Base-by-base conservation (phyloP, 2,329 filamentous ascomycete genomes). In the Aspergillus hiratsukae region DNA sequence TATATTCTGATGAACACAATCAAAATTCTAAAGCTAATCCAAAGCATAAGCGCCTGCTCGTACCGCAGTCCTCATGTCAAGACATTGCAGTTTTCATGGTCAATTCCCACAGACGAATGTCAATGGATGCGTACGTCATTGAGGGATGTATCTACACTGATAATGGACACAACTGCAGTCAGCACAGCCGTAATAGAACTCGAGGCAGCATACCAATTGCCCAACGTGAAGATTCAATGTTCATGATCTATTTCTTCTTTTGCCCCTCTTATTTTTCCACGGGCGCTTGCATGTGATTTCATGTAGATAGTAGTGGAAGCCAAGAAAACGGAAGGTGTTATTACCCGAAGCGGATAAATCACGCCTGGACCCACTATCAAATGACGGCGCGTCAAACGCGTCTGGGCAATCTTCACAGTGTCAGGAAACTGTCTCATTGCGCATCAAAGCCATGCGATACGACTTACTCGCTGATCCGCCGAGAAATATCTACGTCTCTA, bases 331-430 rank as follows among this genome's bases (percentile, higher is more conserved):
- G 43, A 46, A 41, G 45, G 48, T 35, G 17, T 40, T 25, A 55
- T 56, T 54, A 35, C 58, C 55, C 23, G 49, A 63, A 62, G 49
- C 14, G 56, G 64, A 49, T 58, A 60, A 56, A 65, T 59, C 58
- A 59, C 50, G 46, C 31, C 48, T 11, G 52, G 17, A 54, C 60
- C 61, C 52, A 56, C 53, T 46, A 46, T 56, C 35, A 51, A 27
- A 11, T 8, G 25, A 49, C 49, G 52, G 53, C 63, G 61, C 61
- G 63, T 62, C 58, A 50, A 64, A 54, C 64, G 61, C 61, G 63
- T 65, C 59, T 50, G 27, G n/a, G 43, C 23, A 25, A 23, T 23
- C 9, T 46, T 46, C 19, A 4, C 43, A 7, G 11, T 46, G 14
- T 23, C 43, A 46, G 40, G 40, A 43, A 19, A 21, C 19, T 43